A percentile compares a stretch with the other conserved stretches of the same genome.
phyloP scores from a whole-genome alignment of 768 basidiomycete species.

The Leccinum subtestaceum region DNA sequence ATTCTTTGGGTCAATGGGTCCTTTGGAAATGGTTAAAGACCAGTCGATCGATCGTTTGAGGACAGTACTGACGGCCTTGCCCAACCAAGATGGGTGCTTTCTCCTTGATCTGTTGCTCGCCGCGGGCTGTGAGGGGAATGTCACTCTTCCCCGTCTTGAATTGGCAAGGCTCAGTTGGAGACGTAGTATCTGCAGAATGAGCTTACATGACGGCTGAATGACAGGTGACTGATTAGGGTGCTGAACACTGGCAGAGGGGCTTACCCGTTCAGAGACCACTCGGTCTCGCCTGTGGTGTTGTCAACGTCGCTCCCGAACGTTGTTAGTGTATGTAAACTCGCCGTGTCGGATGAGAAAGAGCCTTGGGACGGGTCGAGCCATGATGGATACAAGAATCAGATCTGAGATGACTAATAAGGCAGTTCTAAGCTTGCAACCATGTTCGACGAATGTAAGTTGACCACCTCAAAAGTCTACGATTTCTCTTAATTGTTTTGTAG shows the following conservation, averaged over 20 bases:
- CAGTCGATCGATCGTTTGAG: not conserved
- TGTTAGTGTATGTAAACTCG: constrained; percentile 23
- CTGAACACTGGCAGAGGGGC: constrained; percentile 15
- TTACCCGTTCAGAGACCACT: constrained; percentile 88
- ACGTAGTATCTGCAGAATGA: constrained; percentile 3
- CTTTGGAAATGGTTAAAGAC: constrained; percentile 35
- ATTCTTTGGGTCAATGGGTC: constrained; percentile 74
- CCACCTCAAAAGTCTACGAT: not conserved
- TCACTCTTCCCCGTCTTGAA: constrained; percentile 81
- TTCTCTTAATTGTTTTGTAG: constrained; percentile 37
- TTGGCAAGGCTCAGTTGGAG: constrained; percentile 1
- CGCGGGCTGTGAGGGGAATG: constrained; percentile 79
- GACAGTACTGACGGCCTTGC: constrained; percentile 58
- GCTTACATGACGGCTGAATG: constrained; percentile 58
- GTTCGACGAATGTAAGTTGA: constrained; percentile 65
- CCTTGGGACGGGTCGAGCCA: constrained; percentile 60
- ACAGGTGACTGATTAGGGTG: not conserved
- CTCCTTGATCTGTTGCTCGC: constrained; percentile 65
- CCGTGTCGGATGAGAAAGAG: constrained; percentile 82
- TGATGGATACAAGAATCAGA: constrained; percentile 2
- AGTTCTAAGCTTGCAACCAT: constrained; percentile 33
- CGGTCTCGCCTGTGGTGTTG: constrained; percentile 70
- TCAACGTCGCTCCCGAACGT: constrained; percentile 4
- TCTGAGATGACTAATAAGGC: not conserved
- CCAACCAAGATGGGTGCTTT: constrained; percentile 71